phyloP scores from a whole-genome alignment of 495 filamentous ascomycete species.

The Astrothelium subdiscretum region DNA sequence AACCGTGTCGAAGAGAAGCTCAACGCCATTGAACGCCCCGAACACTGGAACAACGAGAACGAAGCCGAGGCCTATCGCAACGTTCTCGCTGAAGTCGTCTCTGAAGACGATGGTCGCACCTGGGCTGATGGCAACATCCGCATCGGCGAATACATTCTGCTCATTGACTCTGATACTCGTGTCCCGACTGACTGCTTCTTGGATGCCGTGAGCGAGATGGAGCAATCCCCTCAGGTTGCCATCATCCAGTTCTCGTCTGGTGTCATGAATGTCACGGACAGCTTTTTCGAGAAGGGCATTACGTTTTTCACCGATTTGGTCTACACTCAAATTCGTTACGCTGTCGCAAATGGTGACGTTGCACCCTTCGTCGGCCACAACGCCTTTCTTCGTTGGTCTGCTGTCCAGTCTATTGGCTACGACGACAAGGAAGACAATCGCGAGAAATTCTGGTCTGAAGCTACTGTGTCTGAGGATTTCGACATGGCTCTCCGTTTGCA shows the following conservation, averaged over 20 bases:
- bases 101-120: constrained; percentile 17
- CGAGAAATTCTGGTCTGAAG: constrained; percentile 78
- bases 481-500: constrained; percentile 77
- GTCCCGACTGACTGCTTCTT: constrained; percentile 37
- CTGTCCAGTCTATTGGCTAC: constrained; percentile 67
- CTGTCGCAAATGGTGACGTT: constrained; percentile 71
- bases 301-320: constrained; percentile 81
- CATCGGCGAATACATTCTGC: constrained; percentile 30
- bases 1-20: constrained; percentile 51
- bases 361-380: constrained; percentile 67
- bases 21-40: constrained; percentile 15
- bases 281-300: constrained; percentile 42
- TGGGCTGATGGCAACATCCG: constrained; percentile 32
- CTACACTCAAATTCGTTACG: constrained; percentile 66
- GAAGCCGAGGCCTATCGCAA: constrained; percentile 21
- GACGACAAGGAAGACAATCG: constrained; percentile 47
- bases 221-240: constrained; percentile 34
- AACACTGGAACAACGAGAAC: constrained; percentile 22
- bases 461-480: constrained; percentile 73
- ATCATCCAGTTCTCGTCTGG: constrained; percentile 38
- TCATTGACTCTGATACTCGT: constrained; percentile 33
- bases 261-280: constrained; percentile 36
- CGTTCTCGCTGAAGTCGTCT: constrained; percentile 18
- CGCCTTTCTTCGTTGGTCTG: constrained; percentile 67
- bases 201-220: constrained; percentile 38